Base-by-base conservation (phyloP, 768 basidiomycete species). In the Mrakia blollopis region DNA sequence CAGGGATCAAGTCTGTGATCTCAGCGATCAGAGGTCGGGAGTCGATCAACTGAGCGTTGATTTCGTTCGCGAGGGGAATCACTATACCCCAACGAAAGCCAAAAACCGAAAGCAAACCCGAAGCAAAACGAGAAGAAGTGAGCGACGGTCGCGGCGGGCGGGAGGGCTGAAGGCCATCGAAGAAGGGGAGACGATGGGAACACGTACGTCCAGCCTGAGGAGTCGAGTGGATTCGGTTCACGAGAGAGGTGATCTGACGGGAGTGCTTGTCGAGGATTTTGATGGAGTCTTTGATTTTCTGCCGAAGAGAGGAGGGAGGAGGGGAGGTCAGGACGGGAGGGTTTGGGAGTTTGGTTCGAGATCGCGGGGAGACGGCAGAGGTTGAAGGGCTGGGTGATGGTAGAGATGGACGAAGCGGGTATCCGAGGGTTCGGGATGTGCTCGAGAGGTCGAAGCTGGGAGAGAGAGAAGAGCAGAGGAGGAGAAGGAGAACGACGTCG, bases 1-100 rank as follows among this genome's bases (percentile, higher is more conserved):
- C 44, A 6, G 85, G 85, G 61, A 85, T 81, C 6, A 85, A 71
- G 3, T 37, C 14, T 1, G 82, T 81, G 47, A 85, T 62, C 25
- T 60, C 8, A 3, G 69, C 54, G 71, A 82, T 75, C n/a, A 73
- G 35, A 2, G 73, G 21, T 30, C 65, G 73, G 35, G 79, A 57
- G 0, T 76, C 39, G 2, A 73, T 60, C 5, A 80, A 72, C 13
- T 72, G 76, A 21, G 72, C 65, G 61, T 81, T 79, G 79, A 81
- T 72, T 25, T 79, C 61, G 23, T 74, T 16, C 37, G 80, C 75
- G 73, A 71, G 30, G 41, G 18, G 25, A 50, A 69, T 23, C 0
- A 41, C 37, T 65, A 9, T 4, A n/a, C n/a, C n/a, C n/a, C n/a
- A n/a, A n/a, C n/a, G n/a, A n/a, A n/a, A n/a, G n/a, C n/a, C n/a